Conservation (phyloP, 768 basidiomycete genomes). For the Xanthoconium stramineum region DNA sequence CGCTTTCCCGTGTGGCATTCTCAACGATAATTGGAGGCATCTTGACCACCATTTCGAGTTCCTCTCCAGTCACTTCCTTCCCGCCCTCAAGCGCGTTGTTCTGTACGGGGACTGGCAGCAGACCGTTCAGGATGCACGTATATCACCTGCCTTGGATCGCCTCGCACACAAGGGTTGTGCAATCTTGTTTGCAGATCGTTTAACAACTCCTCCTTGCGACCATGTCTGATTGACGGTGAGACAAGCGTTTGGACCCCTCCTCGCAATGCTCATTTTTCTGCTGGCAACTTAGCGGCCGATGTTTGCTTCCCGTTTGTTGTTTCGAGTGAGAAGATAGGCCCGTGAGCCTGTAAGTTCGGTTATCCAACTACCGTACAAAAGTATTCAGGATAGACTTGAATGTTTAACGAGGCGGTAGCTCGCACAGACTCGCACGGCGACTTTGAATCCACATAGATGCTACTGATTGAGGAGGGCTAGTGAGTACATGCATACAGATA, state of each 20-base stretch:
- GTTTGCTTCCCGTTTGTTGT: background rate
- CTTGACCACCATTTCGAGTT: conserved; percentile 43
- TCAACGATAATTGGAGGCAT: conserved; percentile 34
- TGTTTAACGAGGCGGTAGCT: background rate
- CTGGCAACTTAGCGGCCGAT: background rate
- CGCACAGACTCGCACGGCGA: conserved; percentile 19
- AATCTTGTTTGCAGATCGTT: conserved; percentile 21
- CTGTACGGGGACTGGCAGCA: conserved; percentile 55
- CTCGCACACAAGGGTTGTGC: conserved; percentile 34
- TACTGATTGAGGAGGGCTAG: conserved; percentile 5
- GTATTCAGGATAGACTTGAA: background rate
- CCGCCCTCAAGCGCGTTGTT: conserved; percentile 42
- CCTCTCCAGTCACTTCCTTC: conserved; percentile 40
- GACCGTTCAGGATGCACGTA: conserved; percentile 37
- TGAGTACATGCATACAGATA: conserved; percentile 1
- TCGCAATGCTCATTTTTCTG: background rate
- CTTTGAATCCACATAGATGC: background rate
- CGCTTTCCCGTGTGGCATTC: conserved; percentile 42
- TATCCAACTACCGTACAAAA: background rate
- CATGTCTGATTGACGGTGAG: conserved; percentile 17
- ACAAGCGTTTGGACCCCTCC: background rate
- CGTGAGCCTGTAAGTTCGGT: background rate
- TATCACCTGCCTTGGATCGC: conserved; percentile 29
- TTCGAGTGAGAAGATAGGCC: background rate
- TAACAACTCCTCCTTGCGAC: conserved; percentile 12